Conservation (phyloP, 2,329 filamentous ascomycete species). For the Colletotrichum scovillei region DNA sequence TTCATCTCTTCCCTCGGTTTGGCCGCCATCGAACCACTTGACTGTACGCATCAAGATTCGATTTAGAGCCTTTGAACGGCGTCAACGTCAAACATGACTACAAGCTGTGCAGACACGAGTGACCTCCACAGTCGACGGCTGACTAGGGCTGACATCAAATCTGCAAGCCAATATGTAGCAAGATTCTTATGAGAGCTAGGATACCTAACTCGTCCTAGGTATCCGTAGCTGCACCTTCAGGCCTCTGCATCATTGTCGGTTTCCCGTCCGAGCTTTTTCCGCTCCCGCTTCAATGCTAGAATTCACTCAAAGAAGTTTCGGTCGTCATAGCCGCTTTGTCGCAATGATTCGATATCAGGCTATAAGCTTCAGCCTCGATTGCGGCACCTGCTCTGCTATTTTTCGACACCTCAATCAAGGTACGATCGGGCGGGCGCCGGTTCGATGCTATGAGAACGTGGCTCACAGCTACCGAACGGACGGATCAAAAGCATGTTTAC, state of each 20-base stretch:
- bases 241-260: neutral
- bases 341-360: neutral
- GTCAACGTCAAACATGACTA: neutral
- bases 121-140: no score
- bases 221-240: neutral
- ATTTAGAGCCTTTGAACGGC: neutral
- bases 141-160: neutral
- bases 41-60: neutral
- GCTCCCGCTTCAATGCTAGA: neutral
- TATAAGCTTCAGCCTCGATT: constrained; percentile 1
- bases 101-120: neutral
- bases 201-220: neutral
- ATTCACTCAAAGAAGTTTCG: neutral
- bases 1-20: neutral
- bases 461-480: neutral
- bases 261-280: neutral
- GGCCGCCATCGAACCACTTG: neutral
- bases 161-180: neutral
- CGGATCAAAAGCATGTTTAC: neutral
- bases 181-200: neutral
- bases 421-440: neutral
- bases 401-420: neutral
- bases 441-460: neutral
- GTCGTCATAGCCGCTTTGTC: neutral
- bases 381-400: neutral